These are phyloP conservation scores for Penicillium sp. DNA, from an alignment of 2,329 filamentous ascomycete genomes.

Conservation along the genomic window DNA sequence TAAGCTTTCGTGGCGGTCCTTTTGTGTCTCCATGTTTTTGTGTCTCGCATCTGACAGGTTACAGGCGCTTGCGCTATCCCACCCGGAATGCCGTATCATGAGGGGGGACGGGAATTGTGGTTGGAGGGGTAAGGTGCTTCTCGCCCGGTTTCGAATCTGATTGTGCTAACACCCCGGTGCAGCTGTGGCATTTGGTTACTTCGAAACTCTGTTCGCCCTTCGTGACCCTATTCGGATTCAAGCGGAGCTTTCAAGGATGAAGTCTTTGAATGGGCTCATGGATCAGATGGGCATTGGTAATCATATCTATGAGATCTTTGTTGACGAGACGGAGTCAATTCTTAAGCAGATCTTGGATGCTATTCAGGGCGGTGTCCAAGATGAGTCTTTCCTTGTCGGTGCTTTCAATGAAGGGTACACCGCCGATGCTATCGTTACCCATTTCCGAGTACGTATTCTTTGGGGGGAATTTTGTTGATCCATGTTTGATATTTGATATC, in stretches of 20 bases:
- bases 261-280: constrained; percentile 69
- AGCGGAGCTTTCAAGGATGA: constrained; percentile 71
- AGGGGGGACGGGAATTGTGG: constrained; percentile 95
- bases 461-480: not conserved
- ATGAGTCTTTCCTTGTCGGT: constrained; percentile 59
- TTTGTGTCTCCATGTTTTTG: not conserved
- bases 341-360: constrained; percentile 63
- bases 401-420: constrained; percentile 72
- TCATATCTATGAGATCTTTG: constrained; percentile 79
- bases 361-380: constrained; percentile 59
- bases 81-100: constrained; percentile 83
- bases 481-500: constrained; percentile 6
- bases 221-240: constrained; percentile 66
- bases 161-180: constrained; percentile 16
- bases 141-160: constrained; percentile 5
- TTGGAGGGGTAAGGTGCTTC: constrained; percentile 78
- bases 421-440: constrained; percentile 80
- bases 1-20: constrained; percentile 40
- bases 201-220: constrained; percentile 75
- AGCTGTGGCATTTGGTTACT: constrained; percentile 94
- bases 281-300: constrained; percentile 67
- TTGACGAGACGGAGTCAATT: constrained; percentile 70
- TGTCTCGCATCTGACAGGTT: not conserved
- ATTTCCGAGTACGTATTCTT: constrained; percentile 60
- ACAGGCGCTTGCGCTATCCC: constrained; percentile 77